phyloP scores from a whole-genome alignment of 1,284 basidiomycete genomes.

The Singerocomus inundabilis region DNA sequence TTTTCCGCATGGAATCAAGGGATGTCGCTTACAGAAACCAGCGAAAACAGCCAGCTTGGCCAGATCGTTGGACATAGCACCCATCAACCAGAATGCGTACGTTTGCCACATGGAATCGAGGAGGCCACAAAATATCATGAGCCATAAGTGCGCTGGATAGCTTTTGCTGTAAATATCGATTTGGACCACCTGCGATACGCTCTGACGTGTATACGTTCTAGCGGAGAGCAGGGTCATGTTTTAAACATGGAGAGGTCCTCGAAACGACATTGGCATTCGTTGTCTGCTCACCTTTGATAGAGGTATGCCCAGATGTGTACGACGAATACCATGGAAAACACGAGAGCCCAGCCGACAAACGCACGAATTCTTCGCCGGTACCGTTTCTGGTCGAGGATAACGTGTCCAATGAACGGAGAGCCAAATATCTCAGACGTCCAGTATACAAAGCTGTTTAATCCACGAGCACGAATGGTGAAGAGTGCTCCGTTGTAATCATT shows the following conservation, averaged over 20 bases:
- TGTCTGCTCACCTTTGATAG: slow-evolving; percentile 45
- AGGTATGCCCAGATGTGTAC: slow-evolving; percentile 53
- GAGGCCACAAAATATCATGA: slow-evolving; percentile 42
- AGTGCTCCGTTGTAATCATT: slow-evolving; percentile 41
- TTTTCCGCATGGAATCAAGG: too few species aligned
- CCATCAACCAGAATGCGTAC: slow-evolving; percentile 43
- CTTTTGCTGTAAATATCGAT: slow-evolving; percentile 32
- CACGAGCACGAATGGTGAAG: slow-evolving; percentile 40
- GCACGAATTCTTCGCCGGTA: slow-evolving; percentile 48
- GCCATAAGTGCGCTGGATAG: slow-evolving; percentile 37
- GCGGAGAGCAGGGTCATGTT: not conserved
- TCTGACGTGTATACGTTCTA: slow-evolving; percentile 29
- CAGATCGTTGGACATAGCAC: slow-evolving; percentile 42
- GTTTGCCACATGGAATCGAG: slow-evolving; percentile 48
- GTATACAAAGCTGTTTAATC: slow-evolving; percentile 40
- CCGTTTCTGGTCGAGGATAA: slow-evolving; percentile 42
- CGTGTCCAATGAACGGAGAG: slow-evolving; percentile 37
- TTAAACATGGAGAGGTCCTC: not conserved
- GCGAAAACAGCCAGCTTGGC: slow-evolving; percentile 42
- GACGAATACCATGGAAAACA: slow-evolving; percentile 48
- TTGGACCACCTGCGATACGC: not conserved
- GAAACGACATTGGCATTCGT: not conserved
- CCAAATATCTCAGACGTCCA: slow-evolving; percentile 41
- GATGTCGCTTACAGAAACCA: slow-evolving; percentile 40
- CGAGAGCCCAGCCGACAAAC: slow-evolving; percentile 45